Conservation (phyloP, 225 moss, liverwort and hornwort genomes). For the Polytrichum commune region DNA sequence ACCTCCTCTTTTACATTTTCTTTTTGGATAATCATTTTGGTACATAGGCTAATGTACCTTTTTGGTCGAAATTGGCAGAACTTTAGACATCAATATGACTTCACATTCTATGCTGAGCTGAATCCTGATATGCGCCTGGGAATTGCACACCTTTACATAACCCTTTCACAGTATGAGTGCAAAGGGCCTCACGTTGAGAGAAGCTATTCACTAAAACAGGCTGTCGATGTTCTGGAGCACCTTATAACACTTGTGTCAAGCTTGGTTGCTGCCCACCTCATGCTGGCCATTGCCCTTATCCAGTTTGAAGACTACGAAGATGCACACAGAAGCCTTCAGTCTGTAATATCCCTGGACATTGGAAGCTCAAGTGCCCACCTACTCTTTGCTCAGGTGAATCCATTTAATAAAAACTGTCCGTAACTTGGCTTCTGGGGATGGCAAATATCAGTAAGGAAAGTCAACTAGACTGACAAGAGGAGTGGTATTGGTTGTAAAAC, state of each 20-base stretch:
- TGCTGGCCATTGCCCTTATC: conserved; percentile 48
- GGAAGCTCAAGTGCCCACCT: conserved; percentile 55
- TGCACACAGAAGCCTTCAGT: conserved; percentile 46
- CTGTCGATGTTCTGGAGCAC: conserved; percentile 45
- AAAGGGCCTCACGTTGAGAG: conserved; percentile 52
- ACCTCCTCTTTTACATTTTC: too few relatives aligned
- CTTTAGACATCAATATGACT: conserved; percentile 45
- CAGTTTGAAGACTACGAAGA: conserved; percentile 44
- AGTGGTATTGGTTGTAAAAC: too few relatives aligned
- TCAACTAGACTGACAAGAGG: too few relatives aligned
- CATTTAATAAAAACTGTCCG: too few relatives aligned
- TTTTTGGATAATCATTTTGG: too few relatives aligned
- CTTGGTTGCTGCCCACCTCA: conserved; percentile 50
- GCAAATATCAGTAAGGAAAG: too few relatives aligned
- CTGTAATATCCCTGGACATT: conserved; percentile 46
- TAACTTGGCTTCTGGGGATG: too few relatives aligned
- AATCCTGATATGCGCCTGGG: conserved; percentile 62
- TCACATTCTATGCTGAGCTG: conserved; percentile 42
- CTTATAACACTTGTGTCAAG: conserved; percentile 48
- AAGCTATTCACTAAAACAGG: conserved; percentile 43
- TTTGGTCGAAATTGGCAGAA: conserved; percentile 30
- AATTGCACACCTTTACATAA: conserved; percentile 53
- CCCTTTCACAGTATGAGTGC: conserved; percentile 50
- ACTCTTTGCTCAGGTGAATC: conserved; percentile 61
- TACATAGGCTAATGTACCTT: too few relatives aligned